These are phyloP conservation scores for Stipa capillata DNA, from an alignment of 176 grass and related monocot species.

Conservation along the genomic window DNA sequence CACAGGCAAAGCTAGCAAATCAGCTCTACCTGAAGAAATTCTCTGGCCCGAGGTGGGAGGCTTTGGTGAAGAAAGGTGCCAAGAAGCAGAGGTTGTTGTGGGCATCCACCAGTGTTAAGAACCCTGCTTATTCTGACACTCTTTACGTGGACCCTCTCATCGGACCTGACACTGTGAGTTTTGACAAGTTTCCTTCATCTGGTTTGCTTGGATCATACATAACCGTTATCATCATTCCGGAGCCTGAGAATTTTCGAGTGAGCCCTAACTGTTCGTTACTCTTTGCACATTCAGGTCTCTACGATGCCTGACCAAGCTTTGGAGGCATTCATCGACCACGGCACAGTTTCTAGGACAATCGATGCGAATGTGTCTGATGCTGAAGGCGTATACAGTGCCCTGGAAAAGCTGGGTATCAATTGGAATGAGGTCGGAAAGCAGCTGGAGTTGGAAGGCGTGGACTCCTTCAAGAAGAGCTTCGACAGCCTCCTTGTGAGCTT, in stretches of 20 bases:
- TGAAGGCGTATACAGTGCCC: slow-evolving; percentile 77
- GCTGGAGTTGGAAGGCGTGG: slow-evolving; percentile 82
- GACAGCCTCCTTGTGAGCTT: slow-evolving; percentile 82
- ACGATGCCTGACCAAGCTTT: slow-evolving; percentile 98
- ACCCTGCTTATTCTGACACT: slow-evolving; percentile 88
- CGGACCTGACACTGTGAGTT: slow-evolving; percentile 87
- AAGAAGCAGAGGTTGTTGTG: slow-evolving; percentile 96
- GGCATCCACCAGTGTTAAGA: slow-evolving; percentile 97
- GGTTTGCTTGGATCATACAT: not conserved
- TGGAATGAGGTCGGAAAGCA: slow-evolving; percentile 77
- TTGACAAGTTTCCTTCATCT: not conserved
- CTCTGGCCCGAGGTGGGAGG: slow-evolving; percentile 96
- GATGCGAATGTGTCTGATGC: slow-evolving; percentile 78
- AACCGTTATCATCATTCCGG: not conserved
- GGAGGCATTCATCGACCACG: slow-evolving; percentile 82
- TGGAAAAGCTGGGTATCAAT: slow-evolving; percentile 85
- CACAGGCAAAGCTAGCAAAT: slow-evolving; percentile 89
- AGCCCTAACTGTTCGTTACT: not conserved
- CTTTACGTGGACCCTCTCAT: slow-evolving; percentile 97
- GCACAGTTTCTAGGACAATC: slow-evolving; percentile 79
- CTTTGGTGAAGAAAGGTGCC: slow-evolving; percentile 96
- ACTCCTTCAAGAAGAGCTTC: slow-evolving; percentile 95
- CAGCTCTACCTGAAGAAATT: slow-evolving; percentile 97
- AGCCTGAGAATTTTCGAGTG: not conserved
- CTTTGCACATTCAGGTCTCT: slow-evolving; percentile 61